Percentiles rank a stretch among this genome's conserved stretches.
Evolutionary conservation across 2,329 filamentous ascomycete species (phyloP).

Genomic region (Diaporthe vexans): DNA sequence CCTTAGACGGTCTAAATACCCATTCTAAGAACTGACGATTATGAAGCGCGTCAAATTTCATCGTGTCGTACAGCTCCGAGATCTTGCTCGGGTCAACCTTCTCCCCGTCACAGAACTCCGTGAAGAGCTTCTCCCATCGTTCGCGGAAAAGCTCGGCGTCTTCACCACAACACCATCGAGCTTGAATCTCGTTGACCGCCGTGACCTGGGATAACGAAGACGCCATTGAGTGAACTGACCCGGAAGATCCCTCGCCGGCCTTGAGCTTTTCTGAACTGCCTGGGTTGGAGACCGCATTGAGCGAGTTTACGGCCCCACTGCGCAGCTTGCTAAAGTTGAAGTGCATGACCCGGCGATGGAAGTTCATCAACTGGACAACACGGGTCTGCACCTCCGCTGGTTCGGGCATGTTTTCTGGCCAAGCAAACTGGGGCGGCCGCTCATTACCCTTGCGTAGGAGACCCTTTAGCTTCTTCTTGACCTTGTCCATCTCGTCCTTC

Average conservation of each 20-base stretch:
- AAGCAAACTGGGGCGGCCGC: conserved; percentile 96
- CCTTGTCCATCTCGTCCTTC: conserved; percentile 99
- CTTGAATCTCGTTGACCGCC: conserved; percentile 80
- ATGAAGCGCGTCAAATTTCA: conserved; percentile 99
- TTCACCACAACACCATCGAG: conserved; percentile 96
- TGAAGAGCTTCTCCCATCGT: conserved; percentile 98
- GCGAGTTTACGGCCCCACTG: conserved; percentile 74
- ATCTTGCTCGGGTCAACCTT: conserved; percentile 99
- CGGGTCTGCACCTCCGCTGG: conserved; percentile 92
- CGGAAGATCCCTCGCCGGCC: conserved; percentile 56
- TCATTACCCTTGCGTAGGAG: conserved; percentile 92
- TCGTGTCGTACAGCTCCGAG: conserved; percentile 97
- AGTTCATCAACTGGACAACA: conserved; percentile 97
- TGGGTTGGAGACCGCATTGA: conserved; percentile 69
- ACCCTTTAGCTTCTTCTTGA: conserved; percentile 99
- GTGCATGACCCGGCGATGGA: conserved; percentile 94
- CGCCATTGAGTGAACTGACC: conserved; percentile 51
- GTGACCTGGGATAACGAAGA: conserved; percentile 72
- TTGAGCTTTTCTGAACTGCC: conserved; percentile 59
- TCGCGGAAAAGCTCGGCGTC: conserved; percentile 95
- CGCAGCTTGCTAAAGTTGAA: conserved; percentile 90
- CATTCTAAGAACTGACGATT: conserved; percentile 97
- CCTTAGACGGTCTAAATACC: conserved; percentile 91
- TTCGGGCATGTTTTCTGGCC: conserved; percentile 95
- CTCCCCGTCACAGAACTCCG: conserved; percentile 95